Conservation (phyloP, 2,329 filamentous ascomycete genomes). For the Neopestalotiopsis sp. region DNA sequence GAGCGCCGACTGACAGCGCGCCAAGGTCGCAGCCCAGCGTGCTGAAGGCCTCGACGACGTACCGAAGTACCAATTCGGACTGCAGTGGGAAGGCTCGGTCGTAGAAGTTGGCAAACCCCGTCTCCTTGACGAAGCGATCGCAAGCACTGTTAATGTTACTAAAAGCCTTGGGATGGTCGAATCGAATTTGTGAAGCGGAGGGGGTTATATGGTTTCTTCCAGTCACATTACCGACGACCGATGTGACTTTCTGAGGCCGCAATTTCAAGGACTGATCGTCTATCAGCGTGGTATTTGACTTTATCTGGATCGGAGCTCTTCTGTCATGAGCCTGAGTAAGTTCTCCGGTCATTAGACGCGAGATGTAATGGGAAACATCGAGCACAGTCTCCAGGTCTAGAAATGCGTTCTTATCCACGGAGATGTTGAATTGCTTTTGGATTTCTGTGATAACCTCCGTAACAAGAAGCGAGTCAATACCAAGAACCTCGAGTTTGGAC, state of each 20-base stretch:
- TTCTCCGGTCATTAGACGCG: background rate
- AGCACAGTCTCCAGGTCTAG: background rate
- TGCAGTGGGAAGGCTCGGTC: conserved; percentile 34
- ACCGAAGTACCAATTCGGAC: conserved; percentile 36
- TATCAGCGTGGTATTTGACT: no score
- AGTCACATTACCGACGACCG: no score
- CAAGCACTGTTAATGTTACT: background rate
- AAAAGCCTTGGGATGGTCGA: background rate
- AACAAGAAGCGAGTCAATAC: conserved; percentile 43
- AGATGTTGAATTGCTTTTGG: conserved; percentile 23
- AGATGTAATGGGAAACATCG: background rate
- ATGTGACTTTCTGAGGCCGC: no score
- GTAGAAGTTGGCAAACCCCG: conserved; percentile 31
- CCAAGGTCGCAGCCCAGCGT: conserved; percentile 34
- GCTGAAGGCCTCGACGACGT: conserved; percentile 38
- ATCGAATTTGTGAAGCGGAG: no score
- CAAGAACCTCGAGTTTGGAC: conserved; percentile 37
- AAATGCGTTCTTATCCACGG: conserved; percentile 19
- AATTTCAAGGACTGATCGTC: no score
- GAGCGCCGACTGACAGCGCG: conserved; percentile 25
- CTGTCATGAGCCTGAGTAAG: no score
- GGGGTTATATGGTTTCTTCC: no score
- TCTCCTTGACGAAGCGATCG: background rate
- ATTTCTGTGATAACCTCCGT: conserved; percentile 41
- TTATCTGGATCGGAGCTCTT: no score